Evolutionary conservation across 1,284 basidiomycete genomes (phyloP).

Genomic region (Entoloma clypeatum): DNA sequence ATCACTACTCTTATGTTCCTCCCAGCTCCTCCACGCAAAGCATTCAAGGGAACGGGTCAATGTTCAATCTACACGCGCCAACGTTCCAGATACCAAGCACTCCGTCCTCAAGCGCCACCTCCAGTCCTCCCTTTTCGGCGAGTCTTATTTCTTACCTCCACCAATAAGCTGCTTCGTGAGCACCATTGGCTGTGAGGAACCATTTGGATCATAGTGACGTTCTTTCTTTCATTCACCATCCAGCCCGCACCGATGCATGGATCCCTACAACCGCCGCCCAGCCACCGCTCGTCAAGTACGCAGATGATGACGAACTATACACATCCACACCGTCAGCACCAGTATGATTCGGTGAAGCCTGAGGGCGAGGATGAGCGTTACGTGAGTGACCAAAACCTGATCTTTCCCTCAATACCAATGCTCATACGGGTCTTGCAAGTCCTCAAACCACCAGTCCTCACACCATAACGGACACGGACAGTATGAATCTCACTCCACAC

Average conservation of each 20-base stretch:
- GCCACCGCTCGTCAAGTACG: conserved; percentile 39
- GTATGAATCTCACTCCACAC: conserved; percentile 30
- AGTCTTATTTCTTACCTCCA: conserved; percentile 50
- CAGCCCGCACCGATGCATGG: conserved; percentile 63
- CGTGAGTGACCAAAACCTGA: conserved; percentile 36
- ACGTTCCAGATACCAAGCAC: conserved; percentile 62
- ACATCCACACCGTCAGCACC: conserved; percentile 33
- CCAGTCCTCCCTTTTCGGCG: conserved; percentile 77
- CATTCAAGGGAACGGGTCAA: conserved; percentile 31
- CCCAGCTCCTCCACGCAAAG: conserved; percentile 34
- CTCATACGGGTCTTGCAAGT: conserved; percentile 16
- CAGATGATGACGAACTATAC: conserved; percentile 34
- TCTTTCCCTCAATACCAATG: conserved; percentile 4
- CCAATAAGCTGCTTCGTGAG: conserved; percentile 19
- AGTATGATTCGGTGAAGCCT: conserved; percentile 51
- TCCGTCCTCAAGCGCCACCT: conserved; percentile 67
- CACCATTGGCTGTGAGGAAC: conserved; percentile 25
- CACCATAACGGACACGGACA: conserved; percentile 30
- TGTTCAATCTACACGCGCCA: conserved; percentile 49
- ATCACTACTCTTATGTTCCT: conserved; percentile 35
- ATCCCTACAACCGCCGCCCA: conserved; percentile 42
- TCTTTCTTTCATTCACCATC: conserved; percentile 37
- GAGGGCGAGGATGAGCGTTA: conserved; percentile 68
- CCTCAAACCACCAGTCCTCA: conserved; percentile 34
- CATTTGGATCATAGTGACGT: conserved; percentile 50